Evolutionary conservation across 116 monocot genomes (phyloP).

Genomic region (Iris pallida): DNA sequence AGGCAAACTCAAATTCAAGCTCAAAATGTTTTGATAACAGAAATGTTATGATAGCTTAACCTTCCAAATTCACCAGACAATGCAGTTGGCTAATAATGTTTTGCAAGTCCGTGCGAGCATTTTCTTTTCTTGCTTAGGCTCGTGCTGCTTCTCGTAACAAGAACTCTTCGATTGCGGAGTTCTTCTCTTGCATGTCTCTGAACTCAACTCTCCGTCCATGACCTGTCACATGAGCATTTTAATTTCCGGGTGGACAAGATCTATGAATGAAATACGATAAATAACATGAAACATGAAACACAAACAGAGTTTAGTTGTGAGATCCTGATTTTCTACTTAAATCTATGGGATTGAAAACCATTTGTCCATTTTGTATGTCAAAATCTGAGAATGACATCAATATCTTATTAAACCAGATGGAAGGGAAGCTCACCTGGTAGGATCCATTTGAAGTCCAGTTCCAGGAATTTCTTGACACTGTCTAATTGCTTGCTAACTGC

Average conservation of each 20-base stretch:
- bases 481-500: constrained; percentile 62
- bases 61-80: no score
- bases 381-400: no score
- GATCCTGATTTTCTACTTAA: no score
- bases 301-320: neutral
- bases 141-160: constrained; percentile 30
- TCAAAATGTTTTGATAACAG: no score
- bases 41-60: no score
- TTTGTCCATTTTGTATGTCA: neutral
- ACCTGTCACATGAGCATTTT: constrained; percentile 36
- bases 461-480: constrained; percentile 51
- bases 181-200: constrained; percentile 56
- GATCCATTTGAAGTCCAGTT: constrained; percentile 69
- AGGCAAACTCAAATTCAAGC: no score
- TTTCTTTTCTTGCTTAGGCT: neutral
- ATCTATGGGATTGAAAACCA: no score
- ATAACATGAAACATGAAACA: neutral
- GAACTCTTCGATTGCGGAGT: constrained; percentile 39
- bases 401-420: neutral
- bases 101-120: neutral
- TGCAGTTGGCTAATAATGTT: no score
- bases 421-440: constrained; percentile 55
- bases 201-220: constrained; percentile 64
- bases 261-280: neutral
- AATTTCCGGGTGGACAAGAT: neutral